Evolutionary conservation across 1,284 basidiomycete species (phyloP).

Genomic region (Tilletia indica): DNA sequence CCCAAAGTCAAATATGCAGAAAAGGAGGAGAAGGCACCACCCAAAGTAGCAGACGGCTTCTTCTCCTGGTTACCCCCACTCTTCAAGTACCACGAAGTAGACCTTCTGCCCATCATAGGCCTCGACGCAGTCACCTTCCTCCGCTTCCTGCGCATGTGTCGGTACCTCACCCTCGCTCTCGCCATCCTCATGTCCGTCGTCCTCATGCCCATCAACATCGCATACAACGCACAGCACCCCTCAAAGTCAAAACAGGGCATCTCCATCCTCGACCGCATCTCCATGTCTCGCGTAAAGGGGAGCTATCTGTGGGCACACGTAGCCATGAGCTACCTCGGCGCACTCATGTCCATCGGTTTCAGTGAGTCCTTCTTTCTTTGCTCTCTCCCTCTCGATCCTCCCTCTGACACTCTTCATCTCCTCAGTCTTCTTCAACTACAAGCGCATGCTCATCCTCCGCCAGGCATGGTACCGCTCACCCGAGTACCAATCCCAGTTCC

Average conservation of each 20-base stretch:
- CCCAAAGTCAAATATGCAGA: slow-evolving; percentile 80
- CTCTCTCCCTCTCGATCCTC: not conserved
- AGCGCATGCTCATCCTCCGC: slow-evolving; percentile 45
- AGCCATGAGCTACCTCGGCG: slow-evolving; percentile 50
- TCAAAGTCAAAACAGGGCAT: slow-evolving; percentile 6
- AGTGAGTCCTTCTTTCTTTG: slow-evolving; percentile 20
- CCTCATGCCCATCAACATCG: slow-evolving; percentile 73
- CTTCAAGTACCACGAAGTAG: slow-evolving; percentile 76
- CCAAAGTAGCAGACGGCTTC: slow-evolving; percentile 65
- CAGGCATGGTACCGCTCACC: slow-evolving; percentile 51
- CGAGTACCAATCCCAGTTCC: slow-evolving; percentile 57
- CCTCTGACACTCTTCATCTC: not conserved
- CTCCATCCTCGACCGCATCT: slow-evolving; percentile 36
- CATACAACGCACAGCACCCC: slow-evolving; percentile 38
- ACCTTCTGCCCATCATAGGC: slow-evolving; percentile 82
- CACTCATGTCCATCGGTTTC: slow-evolving; percentile 42
- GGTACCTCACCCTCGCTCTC: slow-evolving; percentile 56
- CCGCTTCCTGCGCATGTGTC: slow-evolving; percentile 82
- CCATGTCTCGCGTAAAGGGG: slow-evolving; percentile 48
- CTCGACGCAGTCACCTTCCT: slow-evolving; percentile 89
- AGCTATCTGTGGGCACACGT: slow-evolving; percentile 52
- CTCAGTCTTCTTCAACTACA: slow-evolving; percentile 45
- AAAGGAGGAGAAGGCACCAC: slow-evolving; percentile 71
- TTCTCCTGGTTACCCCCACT: slow-evolving; percentile 75
- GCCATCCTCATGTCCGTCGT: slow-evolving; percentile 66